Base-by-base conservation (phyloP, 805 yeast species). In the Henningerozyma blattae region DNA sequence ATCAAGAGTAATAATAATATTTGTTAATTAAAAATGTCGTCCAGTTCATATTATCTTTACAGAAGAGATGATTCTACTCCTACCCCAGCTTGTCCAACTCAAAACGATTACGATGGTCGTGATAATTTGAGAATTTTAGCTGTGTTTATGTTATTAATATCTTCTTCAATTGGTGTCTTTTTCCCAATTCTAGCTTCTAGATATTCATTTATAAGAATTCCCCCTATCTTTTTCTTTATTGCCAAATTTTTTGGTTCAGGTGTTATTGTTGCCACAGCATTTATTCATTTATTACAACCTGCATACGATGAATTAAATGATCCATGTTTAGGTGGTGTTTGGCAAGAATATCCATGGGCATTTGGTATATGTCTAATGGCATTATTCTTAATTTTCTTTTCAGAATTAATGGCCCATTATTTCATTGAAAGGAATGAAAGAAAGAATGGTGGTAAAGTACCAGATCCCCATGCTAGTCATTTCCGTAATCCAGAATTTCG, bases 181-280 rank as follows among this genome's bases (percentile, higher is more conserved):
- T 70, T 77, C 56, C 86, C 86, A 1, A 52, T 78, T 2, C 50
- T 77, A 22, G 66, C 82, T 0, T 74, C 81, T 4, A 62, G 62
- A 40, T 70, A 68, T 46, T 71, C 81, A 1, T 65, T 67, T 43
- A 61, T 77, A 32, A 61, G 71, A 43, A 44, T 77, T 40, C 84
- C 83, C 1, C 42, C 65, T n/a, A 67, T 73, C 72, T 65, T 72
- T 40, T 77, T 77, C 54, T 75, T 77, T 51, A 50, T 73, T 32
- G 72, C 79, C 33, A 79, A 78, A 47, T 38, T 84, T 59, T 77
- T 77, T 46, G 89, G 89, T 45, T 68, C 84, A 4, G 89, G 89
- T 34, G 87, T 79, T 30, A 79, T 79, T 44, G 62, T 79, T 3
- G 80, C 87, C 9, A 79, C 89, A 6, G 83, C 85, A 0, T 80